Evolutionary conservation across 116 monocot species (phyloP), one percentile per base, ranked within the genome.

Genomic region (Cymodocea nodosa): DNA sequence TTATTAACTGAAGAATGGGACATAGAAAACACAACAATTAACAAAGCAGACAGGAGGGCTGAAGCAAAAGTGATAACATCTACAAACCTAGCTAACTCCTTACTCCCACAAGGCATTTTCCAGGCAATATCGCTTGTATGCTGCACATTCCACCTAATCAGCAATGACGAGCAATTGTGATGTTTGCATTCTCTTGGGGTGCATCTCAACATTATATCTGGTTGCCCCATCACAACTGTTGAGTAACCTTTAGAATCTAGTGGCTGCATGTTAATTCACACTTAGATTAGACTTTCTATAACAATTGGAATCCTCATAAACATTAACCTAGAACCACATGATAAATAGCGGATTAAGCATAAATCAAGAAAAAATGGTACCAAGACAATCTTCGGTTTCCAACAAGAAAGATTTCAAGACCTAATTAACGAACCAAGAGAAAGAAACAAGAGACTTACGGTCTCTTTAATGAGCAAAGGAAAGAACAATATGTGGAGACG

Each of bases 71-170:
- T 86, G 39, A 80, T 35, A 68, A 22, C 64, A 10, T 74, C 77
- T 23, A 86, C 86, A 60, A 82, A 23, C 54, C 52, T 16, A 14
- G 69, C 23, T 22, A 72, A 72, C 22, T 68, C 66, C 34, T 72
- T 66, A 51, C 77, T 71, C 57, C 86, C 86, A 67, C 82, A 74
- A 62, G 82, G 86, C 52, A 82, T 54, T 14, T 56, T 49, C 82
- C 86, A 86, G 1, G 36, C 23, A 15, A 68, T 50, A 11, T 35
- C 69, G 48, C 14, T 48, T 14, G 39, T 30, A 24, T 51, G 44
- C 44, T 11, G 40, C 22, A 13, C 66, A 52, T 62, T 50, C 56
- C 65, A 69, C 50, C 48, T 25, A 17, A 65, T 48, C 19, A 74
- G 23, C 16, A 62, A n/a, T 62, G 82, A 82, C 0, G 58, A 66